phyloP scores from a whole-genome alignment of 805 yeast genomes.

The Komagataella pastoris region DNA sequence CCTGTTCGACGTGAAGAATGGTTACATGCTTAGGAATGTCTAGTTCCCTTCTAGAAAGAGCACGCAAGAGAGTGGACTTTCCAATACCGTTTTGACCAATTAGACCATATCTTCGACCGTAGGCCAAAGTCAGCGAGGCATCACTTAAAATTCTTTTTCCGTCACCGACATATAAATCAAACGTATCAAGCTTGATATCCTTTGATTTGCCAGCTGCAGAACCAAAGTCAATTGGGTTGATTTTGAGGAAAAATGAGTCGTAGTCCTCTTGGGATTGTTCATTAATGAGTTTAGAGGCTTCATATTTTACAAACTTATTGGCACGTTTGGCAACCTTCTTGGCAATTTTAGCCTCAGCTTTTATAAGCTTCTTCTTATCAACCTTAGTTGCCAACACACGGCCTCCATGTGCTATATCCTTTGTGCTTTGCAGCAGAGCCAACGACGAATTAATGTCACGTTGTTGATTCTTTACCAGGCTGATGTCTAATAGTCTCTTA shows the following conservation, averaged over 20 bases:
- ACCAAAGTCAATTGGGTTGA: slow-evolving; percentile 88
- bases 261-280: slow-evolving; percentile 61
- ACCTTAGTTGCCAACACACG: slow-evolving; percentile 88
- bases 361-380: slow-evolving; percentile 91
- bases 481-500: slow-evolving; percentile 69
- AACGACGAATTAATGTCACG: slow-evolving; percentile 66
- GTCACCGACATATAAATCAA: slow-evolving; percentile 91
- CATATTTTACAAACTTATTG: slow-evolving; percentile 74
- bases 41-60: slow-evolving; percentile 86
- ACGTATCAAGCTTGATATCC: slow-evolving; percentile 85
- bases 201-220: slow-evolving; percentile 92
- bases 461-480: slow-evolving; percentile 56
- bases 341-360: slow-evolving; percentile 95
- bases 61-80: slow-evolving; percentile 86
- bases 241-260: slow-evolving; percentile 89
- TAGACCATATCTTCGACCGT: slow-evolving; percentile 92
- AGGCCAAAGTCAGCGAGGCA: slow-evolving; percentile 73
- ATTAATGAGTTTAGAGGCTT: slow-evolving; percentile 81
- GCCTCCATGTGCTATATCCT: slow-evolving; percentile 85
- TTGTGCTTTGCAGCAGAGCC: slow-evolving; percentile 63
- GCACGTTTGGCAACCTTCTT: slow-evolving; percentile 87
- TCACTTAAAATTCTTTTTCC: slow-evolving; percentile 88
- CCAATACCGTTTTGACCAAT: slow-evolving; percentile 99
- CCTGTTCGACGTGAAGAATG: slow-evolving; percentile 95
- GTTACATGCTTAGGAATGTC: slow-evolving; percentile 93